Conservation (phyloP, 192 early-diverging fungal species). For the Coemansia sp. region DNA sequence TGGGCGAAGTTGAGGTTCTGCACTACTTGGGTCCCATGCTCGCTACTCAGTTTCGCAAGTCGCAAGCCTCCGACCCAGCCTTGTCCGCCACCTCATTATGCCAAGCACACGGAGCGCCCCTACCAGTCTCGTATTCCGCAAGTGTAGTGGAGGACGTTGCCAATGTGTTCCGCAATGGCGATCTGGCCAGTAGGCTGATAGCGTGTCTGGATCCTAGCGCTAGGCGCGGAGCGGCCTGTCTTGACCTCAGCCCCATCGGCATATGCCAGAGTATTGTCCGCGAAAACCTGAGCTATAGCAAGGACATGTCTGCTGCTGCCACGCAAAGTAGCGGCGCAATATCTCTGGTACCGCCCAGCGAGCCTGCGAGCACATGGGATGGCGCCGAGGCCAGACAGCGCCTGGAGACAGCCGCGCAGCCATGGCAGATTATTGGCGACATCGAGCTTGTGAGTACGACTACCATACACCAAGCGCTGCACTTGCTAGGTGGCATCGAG, state of each 20-base stretch:
- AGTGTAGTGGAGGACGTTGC: conserved; percentile 15
- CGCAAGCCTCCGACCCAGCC: conserved; percentile 13
- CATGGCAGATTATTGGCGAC: conserved; percentile 28
- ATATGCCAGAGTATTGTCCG: conserved; percentile 35
- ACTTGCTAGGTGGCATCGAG: conserved; percentile 32
- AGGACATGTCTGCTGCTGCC: neutral
- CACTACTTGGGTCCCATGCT: conserved; percentile 32
- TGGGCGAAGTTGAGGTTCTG: conserved; percentile 23
- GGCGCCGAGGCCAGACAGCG: conserved; percentile 13
- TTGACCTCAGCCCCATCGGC: conserved; percentile 38
- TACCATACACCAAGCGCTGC: conserved; percentile 30
- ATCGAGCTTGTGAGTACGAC: conserved; percentile 14
- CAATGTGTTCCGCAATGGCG: conserved; percentile 13
- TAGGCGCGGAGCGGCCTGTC: neutral
- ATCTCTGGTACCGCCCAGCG: neutral
- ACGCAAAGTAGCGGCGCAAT: neutral
- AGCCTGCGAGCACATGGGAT: neutral
- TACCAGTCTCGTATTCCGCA: conserved; percentile 7
- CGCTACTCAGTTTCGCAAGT: conserved; percentile 23
- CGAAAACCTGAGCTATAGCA: conserved; percentile 18
- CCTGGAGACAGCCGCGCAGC: conserved; percentile 16
- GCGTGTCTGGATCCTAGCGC: conserved; percentile 15
- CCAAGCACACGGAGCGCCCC: conserved; percentile 3
- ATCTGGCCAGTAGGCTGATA: conserved; percentile 18
- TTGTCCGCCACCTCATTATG: conserved; percentile 3